Evolutionary conservation across 192 early-diverging fungal genomes (phyloP), one percentile per base, ranked within the genome.

Genomic region (Gigaspora rosea): DNA sequence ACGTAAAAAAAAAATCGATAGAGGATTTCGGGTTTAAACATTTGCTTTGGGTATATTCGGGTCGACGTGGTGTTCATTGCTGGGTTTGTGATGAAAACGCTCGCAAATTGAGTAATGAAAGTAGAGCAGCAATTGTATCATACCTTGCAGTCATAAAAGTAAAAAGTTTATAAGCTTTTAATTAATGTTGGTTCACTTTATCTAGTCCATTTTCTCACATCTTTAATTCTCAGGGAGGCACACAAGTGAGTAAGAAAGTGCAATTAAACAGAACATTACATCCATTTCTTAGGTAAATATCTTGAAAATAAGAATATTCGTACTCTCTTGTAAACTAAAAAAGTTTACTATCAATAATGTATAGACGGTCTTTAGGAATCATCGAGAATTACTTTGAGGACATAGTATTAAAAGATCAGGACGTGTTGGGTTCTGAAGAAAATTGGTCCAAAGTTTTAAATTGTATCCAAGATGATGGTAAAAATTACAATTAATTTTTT

Each of bases 1-100:
- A 54, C 18, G 18, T 33, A 46, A 7, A 56, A 8, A 59, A n/a
- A 5, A 75, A 49, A 47, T 33, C 3, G 27, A 6, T 71, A 82
- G 96, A 96, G 36, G 96, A 99, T 85, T 99, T 99, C 87, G 97
- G 96, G 5, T 99, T 98, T 80, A 86, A 92, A 73, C 90, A 97
- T 57, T 75, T 96, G 10, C 82, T 99, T 57, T 99, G 97, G 97
- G 95, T 96, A 5, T 99, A 96, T 74, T 93, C 91, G 75, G 97
- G 97, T 71, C 92, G 97, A 69, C 94, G 97, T 82, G 97, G 97
- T 78, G 94, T 98, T 51, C 97, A 99, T 89, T 97, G 96, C 86
- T 99, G 97, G 97, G 92, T 99, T 22, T 93, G 91, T 66, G 97
- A 99, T 80, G 92, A 95, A 69, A 83, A 90, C 13, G 97, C 97